Percentiles rank a stretch among this genome's conserved stretches.
phyloP scores from a whole-genome alignment of 768 basidiomycete genomes.

The Butyriboletus loyo region DNA sequence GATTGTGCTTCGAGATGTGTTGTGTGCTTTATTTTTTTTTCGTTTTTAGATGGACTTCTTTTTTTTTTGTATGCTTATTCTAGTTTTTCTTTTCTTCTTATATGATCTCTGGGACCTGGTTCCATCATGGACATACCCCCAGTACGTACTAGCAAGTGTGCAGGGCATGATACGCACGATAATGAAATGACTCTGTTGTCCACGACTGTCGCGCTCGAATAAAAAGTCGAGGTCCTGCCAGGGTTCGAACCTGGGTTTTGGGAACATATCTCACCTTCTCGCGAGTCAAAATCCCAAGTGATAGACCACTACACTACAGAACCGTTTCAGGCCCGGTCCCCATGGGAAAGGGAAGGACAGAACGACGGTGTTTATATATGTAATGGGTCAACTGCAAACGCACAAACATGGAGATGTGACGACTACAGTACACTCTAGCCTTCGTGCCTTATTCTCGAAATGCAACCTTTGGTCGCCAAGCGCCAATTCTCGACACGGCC shows the following conservation, averaged over 20 bases:
- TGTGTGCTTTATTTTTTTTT: neutral
- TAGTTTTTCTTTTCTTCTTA: neutral
- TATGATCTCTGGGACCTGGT: neutral
- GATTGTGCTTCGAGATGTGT: neutral
- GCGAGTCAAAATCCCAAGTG: constrained; percentile 24
- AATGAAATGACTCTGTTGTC: too few relatives aligned
- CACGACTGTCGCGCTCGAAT: neutral
- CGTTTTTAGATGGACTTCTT: neutral
- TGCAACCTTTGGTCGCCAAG: constrained; percentile 77
- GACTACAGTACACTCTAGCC: neutral
- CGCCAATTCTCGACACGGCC: constrained; percentile 70
- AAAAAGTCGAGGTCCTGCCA: constrained; percentile 22
- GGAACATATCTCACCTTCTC: constrained; percentile 4
- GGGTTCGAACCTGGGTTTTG: constrained; percentile 27
- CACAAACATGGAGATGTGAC: neutral
- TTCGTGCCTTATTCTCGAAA: constrained; percentile 38
- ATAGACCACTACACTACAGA: constrained; percentile 29
- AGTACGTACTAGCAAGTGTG: too few relatives aligned
- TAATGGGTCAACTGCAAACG: neutral
- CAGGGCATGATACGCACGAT: too few relatives aligned
- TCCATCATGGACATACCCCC: neutral
- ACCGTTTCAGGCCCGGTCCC: neutral
- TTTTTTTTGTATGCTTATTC: neutral
- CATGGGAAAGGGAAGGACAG: neutral
- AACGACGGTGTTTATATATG: neutral